Conservation (phyloP, 2,329 filamentous ascomycete species). For the Lojkania enalia region DNA sequence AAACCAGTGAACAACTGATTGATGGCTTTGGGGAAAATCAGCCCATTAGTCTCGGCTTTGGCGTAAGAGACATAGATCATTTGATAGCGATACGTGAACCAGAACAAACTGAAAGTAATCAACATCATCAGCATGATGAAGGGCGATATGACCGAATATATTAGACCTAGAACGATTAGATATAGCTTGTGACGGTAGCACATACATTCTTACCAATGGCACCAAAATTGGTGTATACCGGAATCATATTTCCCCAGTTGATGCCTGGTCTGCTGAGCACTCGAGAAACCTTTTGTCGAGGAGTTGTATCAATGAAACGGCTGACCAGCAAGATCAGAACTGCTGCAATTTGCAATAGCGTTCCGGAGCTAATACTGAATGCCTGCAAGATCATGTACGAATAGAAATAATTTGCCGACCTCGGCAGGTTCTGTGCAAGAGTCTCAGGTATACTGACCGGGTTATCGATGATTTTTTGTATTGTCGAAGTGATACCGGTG, state of each 20-base stretch:
- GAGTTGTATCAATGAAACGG: slow-evolving; percentile 80
- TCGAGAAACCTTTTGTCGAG: slow-evolving; percentile 78
- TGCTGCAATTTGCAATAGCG: slow-evolving; percentile 79
- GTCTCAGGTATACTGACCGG: slow-evolving; percentile 69
- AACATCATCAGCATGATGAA: slow-evolving; percentile 92
- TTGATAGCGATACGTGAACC: slow-evolving; percentile 95
- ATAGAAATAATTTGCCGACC: slow-evolving; percentile 95
- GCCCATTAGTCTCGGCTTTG: slow-evolving; percentile 84
- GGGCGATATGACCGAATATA: slow-evolving; percentile 87
- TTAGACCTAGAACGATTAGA: no score
- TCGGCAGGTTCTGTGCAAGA: slow-evolving; percentile 78
- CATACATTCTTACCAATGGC: slow-evolving; percentile 81
- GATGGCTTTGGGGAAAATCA: slow-evolving; percentile 88
- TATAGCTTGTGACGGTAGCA: not conserved
- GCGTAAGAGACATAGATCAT: slow-evolving; percentile 94
- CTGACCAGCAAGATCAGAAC: slow-evolving; percentile 79
- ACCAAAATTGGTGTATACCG: slow-evolving; percentile 94
- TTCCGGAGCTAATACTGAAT: slow-evolving; percentile 85
- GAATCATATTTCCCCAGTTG: slow-evolving; percentile 92
- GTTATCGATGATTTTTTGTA: slow-evolving; percentile 66
- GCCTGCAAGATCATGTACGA: slow-evolving; percentile 97
- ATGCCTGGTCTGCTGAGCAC: slow-evolving; percentile 78
- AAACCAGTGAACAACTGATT: slow-evolving; percentile 95
- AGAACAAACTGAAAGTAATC: slow-evolving; percentile 87
- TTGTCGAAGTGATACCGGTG: slow-evolving; percentile 68